phyloP scores from a whole-genome alignment of 768 basidiomycete species.

The Tulasnella sp. region DNA sequence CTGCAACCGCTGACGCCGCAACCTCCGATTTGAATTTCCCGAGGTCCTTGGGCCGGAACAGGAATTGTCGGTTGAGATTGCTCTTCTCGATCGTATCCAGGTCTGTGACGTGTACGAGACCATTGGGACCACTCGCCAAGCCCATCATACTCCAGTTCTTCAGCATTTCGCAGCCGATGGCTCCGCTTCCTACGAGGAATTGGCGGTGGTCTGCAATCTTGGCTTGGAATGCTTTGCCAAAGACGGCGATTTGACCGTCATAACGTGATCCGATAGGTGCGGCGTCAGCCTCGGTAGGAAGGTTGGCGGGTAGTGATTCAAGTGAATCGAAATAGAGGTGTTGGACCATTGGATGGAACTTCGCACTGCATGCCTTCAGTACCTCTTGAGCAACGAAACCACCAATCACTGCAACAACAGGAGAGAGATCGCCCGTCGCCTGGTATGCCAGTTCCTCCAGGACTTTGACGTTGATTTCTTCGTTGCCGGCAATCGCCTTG shows the following conservation, averaged over 20 bases:
- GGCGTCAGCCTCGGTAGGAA: conserved; percentile 73
- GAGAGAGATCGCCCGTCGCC: conserved; percentile 79
- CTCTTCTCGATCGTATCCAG: conserved; percentile 99
- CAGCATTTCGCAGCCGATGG: conserved; percentile 99
- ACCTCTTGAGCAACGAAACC: conserved; percentile 98
- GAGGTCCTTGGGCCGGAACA: conserved; percentile 91
- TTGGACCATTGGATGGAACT: conserved; percentile 95
- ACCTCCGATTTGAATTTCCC: conserved; percentile 97
- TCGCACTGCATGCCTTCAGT: conserved; percentile 91
- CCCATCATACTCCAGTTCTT: conserved; percentile 99
- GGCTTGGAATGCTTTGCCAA: conserved; percentile 84
- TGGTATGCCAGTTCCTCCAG: conserved; percentile 81
- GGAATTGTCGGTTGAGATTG: conserved; percentile 94
- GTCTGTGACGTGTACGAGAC: conserved; percentile 85
- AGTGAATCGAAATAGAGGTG: conserved; percentile 95
- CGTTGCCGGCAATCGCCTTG: conserved; percentile 59
- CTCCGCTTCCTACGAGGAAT: conserved; percentile 97
- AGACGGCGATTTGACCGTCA: conserved; percentile 91
- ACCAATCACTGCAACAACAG: conserved; percentile 85
- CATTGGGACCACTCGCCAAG: conserved; percentile 64
- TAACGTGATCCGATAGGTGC: conserved; percentile 74
- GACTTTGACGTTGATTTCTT: conserved; percentile 58
- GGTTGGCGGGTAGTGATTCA: conserved; percentile 69
- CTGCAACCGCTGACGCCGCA: conserved; percentile 76
- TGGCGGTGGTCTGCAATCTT: conserved; percentile 83